A percentile compares a stretch with the other conserved stretches of the same genome.
Evolutionary conservation across 768 basidiomycete species (phyloP).

Genomic region (Naematelia encephala): DNA sequence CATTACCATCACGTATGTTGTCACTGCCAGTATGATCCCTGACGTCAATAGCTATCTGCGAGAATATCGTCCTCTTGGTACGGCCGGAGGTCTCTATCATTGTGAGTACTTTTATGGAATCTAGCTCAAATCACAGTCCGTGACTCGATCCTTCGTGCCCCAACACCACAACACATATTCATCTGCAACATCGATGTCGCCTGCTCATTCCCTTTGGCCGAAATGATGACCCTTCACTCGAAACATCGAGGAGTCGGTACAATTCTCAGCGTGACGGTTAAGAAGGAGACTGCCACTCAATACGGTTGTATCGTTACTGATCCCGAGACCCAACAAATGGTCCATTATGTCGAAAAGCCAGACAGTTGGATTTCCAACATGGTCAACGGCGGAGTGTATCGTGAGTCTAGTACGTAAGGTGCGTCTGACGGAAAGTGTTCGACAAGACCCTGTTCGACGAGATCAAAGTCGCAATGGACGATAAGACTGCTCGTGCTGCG

Average conservation of each 20-base stretch:
- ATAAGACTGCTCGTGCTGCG: slow-evolving; percentile 50
- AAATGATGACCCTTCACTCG: slow-evolving; percentile 51
- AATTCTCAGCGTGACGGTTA: slow-evolving; percentile 53
- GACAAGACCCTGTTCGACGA: slow-evolving; percentile 54
- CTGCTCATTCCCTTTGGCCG: slow-evolving; percentile 50
- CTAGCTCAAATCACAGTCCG: slow-evolving; percentile 40
- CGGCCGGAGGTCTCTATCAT: slow-evolving; percentile 52
- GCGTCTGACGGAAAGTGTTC: slow-evolving; percentile 42
- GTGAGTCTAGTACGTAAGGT: slow-evolving; percentile 23
- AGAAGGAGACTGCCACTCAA: slow-evolving; percentile 51
- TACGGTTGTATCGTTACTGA: slow-evolving; percentile 55
- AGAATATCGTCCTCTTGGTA: slow-evolving; percentile 54
- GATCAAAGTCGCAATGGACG: slow-evolving; percentile 53
- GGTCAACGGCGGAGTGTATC: slow-evolving; percentile 53
- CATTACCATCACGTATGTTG: slow-evolving; percentile 46
- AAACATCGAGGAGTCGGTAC: slow-evolving; percentile 54
- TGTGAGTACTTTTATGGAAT: slow-evolving; percentile 29
- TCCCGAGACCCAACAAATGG: slow-evolving; percentile 43
- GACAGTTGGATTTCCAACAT: slow-evolving; percentile 53
- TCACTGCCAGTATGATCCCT: background rate
- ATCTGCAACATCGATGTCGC: slow-evolving; percentile 55
- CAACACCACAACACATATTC: slow-evolving; percentile 52
- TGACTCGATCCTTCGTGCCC: slow-evolving; percentile 50
- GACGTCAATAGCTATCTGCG: slow-evolving; percentile 50
- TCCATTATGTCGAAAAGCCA: slow-evolving; percentile 55